phyloP scores from a whole-genome alignment of 495 filamentous ascomycete species.

The Xylaria scruposa region DNA sequence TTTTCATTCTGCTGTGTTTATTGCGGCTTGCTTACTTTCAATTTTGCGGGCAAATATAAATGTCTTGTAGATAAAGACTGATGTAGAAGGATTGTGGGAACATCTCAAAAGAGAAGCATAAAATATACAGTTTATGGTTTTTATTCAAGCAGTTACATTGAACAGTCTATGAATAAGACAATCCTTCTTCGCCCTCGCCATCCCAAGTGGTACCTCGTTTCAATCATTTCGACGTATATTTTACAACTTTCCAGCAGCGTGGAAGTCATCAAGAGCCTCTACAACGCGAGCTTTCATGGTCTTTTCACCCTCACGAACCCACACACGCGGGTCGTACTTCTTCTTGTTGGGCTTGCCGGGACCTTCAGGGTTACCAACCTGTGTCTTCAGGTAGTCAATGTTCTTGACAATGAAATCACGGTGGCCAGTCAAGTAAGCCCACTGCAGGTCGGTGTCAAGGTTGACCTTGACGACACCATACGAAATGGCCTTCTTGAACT shows the following conservation, averaged over 20 bases:
- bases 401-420: conserved; percentile 92
- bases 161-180: conserved; percentile 6
- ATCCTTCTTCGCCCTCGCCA: neutral
- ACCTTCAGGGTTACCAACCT: conserved; percentile 95
- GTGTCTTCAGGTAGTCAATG: conserved; percentile 87
- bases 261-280: conserved; percentile 89
- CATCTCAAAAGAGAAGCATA: too few relatives aligned
- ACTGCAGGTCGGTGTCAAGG: conserved; percentile 89
- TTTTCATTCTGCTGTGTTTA: neutral
- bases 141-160: neutral
- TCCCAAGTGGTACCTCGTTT: neutral
- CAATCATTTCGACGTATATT: conserved; percentile 24
- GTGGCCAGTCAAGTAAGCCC: conserved; percentile 86
- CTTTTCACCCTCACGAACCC: conserved; percentile 97
- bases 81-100: neutral
- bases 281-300: conserved; percentile 85
- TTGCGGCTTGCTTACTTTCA: neutral
- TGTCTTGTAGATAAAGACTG: neutral
- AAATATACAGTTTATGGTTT: neutral
- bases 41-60: neutral
- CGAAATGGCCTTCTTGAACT: conserved; percentile 83
- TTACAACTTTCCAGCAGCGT: conserved; percentile 86
- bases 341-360: conserved; percentile 99
- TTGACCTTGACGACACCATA: conserved; percentile 99
- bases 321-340: conserved; percentile 83